Evolutionary conservation across 2,329 filamentous ascomycete species (phyloP), one percentile per base, ranked within the genome.

Genomic region (Trichoderma koningii): DNA sequence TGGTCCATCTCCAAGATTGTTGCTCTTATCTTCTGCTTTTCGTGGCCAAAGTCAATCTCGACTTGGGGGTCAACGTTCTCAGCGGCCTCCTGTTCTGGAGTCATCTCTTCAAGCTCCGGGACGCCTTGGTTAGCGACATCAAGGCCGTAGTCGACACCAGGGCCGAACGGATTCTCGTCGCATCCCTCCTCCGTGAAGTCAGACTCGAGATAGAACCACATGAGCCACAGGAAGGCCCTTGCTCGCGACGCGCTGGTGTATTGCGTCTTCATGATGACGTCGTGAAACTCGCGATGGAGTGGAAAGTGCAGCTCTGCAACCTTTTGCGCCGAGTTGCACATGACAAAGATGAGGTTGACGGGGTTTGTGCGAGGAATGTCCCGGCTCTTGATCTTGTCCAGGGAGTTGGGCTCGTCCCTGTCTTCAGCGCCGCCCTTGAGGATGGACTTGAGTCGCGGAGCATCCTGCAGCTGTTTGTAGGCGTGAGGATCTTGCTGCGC

Each of bases 151-250:
- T 89, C 87, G 2, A 89, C 85, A 14, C 87, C 88, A 12, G 81
- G 75, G 0, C 95, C 95, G 71, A 97, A 99, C 0, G 95, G 95
- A 72, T 99, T 99, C 70, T 91, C 89, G 55, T 92, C 84, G 51
- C 92, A 94, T 64, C 91, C 92, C 72, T 97, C 91, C 70, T 90
- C 87, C 0, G 91, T 91, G 70, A 97, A 98, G 75, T 97, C 92
- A 30, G 93, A 97, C 76, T 99, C 95, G 19, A 99, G 84, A 74
- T 99, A 98, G 82, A 95, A 97, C 95, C 95, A 99, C 88, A 99
- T 96, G 68, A 99, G 82, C 95, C 95, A 99, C 21, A 99, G 80
- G 71, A 99, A 99, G 0, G 94, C 94, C 51, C 82, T 88, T 1
- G 95, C 93, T 68, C 95, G 87, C 67, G 92, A 96, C 70, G 83